phyloP scores from a whole-genome alignment of 2,329 filamentous ascomycete genomes.

The Fusarium sp. region DNA sequence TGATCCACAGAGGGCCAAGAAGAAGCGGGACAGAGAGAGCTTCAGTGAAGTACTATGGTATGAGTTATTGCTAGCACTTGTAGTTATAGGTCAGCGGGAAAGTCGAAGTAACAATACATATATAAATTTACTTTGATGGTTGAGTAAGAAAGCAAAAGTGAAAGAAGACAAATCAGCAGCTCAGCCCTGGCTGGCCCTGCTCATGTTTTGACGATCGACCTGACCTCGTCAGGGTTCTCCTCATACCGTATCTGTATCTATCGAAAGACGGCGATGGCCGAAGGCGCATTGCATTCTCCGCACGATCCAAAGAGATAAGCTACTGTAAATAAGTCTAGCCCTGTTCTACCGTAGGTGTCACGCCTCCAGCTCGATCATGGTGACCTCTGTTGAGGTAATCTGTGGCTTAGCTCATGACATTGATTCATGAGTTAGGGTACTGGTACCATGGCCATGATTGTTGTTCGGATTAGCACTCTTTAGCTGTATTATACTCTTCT shows the following conservation, averaged over 20 bases:
- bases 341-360: conserved; percentile 42
- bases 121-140: background rate
- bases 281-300: conserved; percentile 33
- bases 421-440: conserved; percentile 19
- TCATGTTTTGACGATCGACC: conserved; percentile 39
- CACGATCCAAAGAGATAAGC: conserved; percentile 46
- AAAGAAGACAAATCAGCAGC: conserved; percentile 24
- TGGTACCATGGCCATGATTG: conserved; percentile 9
- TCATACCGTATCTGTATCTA: conserved; percentile 35
- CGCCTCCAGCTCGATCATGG: conserved; percentile 37
- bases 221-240: conserved; percentile 36
- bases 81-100: background rate
- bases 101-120: background rate
- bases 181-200: conserved; percentile 18
- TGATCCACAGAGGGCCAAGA: conserved; percentile 40
- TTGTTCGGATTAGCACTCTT: background rate
- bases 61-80: background rate
- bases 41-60: conserved; percentile 21
- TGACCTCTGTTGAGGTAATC: conserved; percentile 20
- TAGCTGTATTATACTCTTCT: background rate
- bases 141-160: background rate
- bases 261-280: conserved; percentile 37
- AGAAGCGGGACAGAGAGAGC: conserved; percentile 31
- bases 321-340: conserved; percentile 21
- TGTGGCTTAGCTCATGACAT: conserved; percentile 41